Evolutionary conservation across 192 early-diverging fungal genomes (phyloP), one percentile per base, ranked within the genome.

Genomic region (Gaertneriomyces semiglobifer): DNA sequence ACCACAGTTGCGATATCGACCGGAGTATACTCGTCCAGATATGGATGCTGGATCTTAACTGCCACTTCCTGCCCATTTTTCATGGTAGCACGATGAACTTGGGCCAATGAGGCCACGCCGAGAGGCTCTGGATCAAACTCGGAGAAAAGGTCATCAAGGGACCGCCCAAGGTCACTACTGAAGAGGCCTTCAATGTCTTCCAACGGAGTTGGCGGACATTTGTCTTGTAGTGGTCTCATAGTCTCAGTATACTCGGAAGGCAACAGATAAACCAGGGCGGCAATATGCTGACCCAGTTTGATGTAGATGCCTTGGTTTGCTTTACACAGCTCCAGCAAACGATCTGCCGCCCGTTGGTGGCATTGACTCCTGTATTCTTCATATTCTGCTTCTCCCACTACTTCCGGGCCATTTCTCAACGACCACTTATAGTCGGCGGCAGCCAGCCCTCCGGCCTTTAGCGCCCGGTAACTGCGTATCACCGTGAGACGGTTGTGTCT

Each of bases 71-170:
- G 69, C 14, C 88, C 86, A 5, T 77, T 83, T 16, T 70, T 11
- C 38, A 95, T 74, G 41, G 75, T 82, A 0, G 92, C 94, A 19
- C 83, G 79, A 64, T 98, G 95, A 6, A 98, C 95, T 61, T 98
- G 95, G 3, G 95, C 95, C 38, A 98, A 77, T 2, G 93, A 94
- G 6, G 93, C 95, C 7, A 94, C 90, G n/a, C 95, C 95, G 42
- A 98, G 80, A 0, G 95, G 95, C 7, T 74, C 71, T 44, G 82
- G 79, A 57, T 98, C 92, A 71, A 98, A 98, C 11, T 77, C 72
- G 0, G 77, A 72, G 73, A 95, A 95, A 33, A 91, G 53, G 4
- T 90, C 80, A 0, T 81, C 79, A 4, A 95, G 74, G 6, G 85
- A 69, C 56, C 73, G 25, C 10, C 88, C 87, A 33, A 90, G 68